phyloP scores from a whole-genome alignment of 192 early-diverging fungal genomes.

The Coemansia sp. region DNA sequence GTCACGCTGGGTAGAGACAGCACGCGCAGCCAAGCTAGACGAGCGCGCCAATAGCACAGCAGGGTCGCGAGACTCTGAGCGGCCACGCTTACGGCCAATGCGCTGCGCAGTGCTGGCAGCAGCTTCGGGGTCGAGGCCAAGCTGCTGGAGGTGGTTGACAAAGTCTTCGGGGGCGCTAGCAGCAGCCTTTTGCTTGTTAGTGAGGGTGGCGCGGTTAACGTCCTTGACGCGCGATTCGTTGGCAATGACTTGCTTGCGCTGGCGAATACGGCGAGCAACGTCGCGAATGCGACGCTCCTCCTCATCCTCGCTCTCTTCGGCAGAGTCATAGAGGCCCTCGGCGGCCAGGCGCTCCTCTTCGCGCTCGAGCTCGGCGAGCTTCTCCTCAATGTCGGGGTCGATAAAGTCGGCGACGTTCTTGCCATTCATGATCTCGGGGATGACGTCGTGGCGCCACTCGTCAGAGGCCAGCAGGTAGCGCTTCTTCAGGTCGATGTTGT shows the following conservation, averaged over 20 bases:
- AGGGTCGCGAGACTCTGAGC: conserved; percentile 63
- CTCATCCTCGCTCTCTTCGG: conserved; percentile 61
- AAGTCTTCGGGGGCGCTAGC: conserved; percentile 57
- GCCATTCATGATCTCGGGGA: conserved; percentile 98
- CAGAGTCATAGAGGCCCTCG: conserved; percentile 90
- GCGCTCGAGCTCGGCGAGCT: conserved; percentile 89
- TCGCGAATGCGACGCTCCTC: conserved; percentile 78
- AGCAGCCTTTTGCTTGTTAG: conserved; percentile 39
- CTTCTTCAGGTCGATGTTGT: conserved; percentile 93
- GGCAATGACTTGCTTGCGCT: conserved; percentile 81
- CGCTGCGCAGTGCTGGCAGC: conserved; percentile 56
- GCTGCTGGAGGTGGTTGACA: conserved; percentile 64
- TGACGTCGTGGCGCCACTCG: conserved; percentile 96
- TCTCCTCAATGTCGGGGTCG: conserved; percentile 96
- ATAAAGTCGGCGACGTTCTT: conserved; percentile 99
- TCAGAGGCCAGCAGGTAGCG: conserved; percentile 77
- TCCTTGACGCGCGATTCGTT: conserved; percentile 76
- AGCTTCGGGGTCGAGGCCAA: conserved; percentile 71
- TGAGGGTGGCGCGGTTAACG: conserved; percentile 74
- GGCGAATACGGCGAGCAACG: conserved; percentile 77
- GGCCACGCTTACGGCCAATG: conserved; percentile 73
- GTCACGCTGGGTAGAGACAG: conserved; percentile 58
- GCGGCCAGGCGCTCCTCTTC: conserved; percentile 95
- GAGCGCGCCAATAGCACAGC: conserved; percentile 61
- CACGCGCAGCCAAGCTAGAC: conserved; percentile 61